These are phyloP conservation scores for Sporisorium graminicola DNA, from an alignment of 1,284 basidiomycete genomes.

Conservation along the genomic window DNA sequence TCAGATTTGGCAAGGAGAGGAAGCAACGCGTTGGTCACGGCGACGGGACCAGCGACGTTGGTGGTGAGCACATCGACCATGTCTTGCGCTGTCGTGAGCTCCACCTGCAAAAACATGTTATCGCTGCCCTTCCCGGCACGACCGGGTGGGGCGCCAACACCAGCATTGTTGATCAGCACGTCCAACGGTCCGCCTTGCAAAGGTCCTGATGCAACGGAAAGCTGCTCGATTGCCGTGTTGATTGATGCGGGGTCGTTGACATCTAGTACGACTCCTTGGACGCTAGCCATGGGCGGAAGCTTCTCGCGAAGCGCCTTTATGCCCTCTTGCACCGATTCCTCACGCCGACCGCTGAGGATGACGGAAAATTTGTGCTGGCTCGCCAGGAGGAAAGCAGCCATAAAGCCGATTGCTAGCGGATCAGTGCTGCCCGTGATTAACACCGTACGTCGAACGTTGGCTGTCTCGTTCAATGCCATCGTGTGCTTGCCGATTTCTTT, in stretches of 20 bases:
- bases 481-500: neutral
- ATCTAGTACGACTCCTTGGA: slow-evolving; percentile 12
- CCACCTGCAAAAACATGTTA: slow-evolving; percentile 28
- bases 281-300: neutral
- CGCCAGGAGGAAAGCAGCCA: slow-evolving; percentile 12
- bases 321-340: slow-evolving; percentile 2
- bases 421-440: slow-evolving; percentile 25
- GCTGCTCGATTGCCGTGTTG: slow-evolving; percentile 2
- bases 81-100: slow-evolving; percentile 17
- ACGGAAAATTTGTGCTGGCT: slow-evolving; percentile 9
- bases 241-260: slow-evolving; percentile 17
- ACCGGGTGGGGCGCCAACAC: slow-evolving; percentile 24
- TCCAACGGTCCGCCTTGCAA: slow-evolving; percentile 15
- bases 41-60: slow-evolving; percentile 24
- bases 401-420: slow-evolving; percentile 20
- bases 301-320: neutral
- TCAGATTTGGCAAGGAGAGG: slow-evolving; percentile 19
- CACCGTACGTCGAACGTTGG: neutral
- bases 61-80: slow-evolving; percentile 23
- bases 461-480: neutral
- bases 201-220: neutral
- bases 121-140: slow-evolving; percentile 17
- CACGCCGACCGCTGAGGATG: slow-evolving; percentile 15
- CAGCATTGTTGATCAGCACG: slow-evolving; percentile 42
- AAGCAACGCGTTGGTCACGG: slow-evolving; percentile 22